Conservation (phyloP, 192 early-diverging fungal genomes). For the Umbelopsis sp. region DNA sequence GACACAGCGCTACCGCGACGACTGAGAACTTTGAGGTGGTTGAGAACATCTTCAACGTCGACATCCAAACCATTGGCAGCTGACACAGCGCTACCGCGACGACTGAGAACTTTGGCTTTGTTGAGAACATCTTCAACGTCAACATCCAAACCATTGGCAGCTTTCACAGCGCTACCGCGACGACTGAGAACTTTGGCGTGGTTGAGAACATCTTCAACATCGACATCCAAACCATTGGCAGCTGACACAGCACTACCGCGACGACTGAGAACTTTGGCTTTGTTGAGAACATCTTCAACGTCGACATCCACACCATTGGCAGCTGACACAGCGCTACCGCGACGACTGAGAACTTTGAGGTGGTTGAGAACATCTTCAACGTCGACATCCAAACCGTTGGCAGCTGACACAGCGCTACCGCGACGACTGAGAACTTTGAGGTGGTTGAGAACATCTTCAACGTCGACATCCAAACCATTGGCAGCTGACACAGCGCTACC, state of each 20-base stretch:
- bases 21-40: neutral
- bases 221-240: neutral
- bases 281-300: neutral
- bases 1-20: neutral
- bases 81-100: neutral
- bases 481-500: neutral
- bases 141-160: neutral
- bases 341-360: neutral
- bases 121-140: neutral
- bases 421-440: neutral
- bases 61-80: neutral
- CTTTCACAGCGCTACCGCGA: neutral
- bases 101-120: neutral
- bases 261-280: neutral
- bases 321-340: neutral
- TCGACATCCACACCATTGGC: neutral
- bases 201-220: too few relatives aligned
- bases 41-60: neutral
- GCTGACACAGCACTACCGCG: neutral
- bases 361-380: neutral
- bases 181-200: neutral
- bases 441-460: neutral
- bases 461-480: neutral
- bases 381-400: neutral
- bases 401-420: neutral